Percentiles rank a stretch among this genome's conserved stretches.
These are phyloP conservation scores for Hericium alpestre DNA, from an alignment of 768 basidiomycete species.

Conservation along the genomic window DNA sequence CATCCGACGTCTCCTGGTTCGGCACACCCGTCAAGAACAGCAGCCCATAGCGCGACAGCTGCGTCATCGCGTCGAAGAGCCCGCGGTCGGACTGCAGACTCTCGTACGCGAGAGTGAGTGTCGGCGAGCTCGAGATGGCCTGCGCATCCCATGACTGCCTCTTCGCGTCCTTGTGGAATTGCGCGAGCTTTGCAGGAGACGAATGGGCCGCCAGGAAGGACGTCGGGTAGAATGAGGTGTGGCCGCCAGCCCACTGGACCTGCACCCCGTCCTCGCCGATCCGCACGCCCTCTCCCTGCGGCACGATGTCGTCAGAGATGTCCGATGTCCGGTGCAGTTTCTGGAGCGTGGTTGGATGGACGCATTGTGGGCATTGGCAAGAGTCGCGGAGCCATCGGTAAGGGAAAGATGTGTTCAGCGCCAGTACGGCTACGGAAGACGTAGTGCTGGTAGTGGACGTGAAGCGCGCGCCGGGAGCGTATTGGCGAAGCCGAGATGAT, in stretches of 20 bases:
- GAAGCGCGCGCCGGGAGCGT: not conserved
- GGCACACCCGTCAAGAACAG: conserved; percentile 68
- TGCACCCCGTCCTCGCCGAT: conserved; percentile 34
- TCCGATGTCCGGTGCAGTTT: conserved; percentile 67
- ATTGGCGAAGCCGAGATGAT: too few species aligned
- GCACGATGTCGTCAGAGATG: conserved; percentile 39
- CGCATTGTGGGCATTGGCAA: conserved; percentile 59
- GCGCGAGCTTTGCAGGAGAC: conserved; percentile 21
- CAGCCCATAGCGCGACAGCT: conserved; percentile 63
- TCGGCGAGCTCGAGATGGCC: conserved; percentile 21
- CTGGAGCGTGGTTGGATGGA: conserved; percentile 73
- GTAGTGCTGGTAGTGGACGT: not conserved
- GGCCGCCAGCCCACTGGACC: conserved; percentile 44
- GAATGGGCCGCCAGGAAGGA: conserved; percentile 43
- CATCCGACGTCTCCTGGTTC: conserved; percentile 43
- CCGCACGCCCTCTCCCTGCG: conserved; percentile 30
- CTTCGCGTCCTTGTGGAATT: conserved; percentile 35
- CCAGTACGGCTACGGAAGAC: conserved; percentile 3
- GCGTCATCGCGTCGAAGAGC: conserved; percentile 51
- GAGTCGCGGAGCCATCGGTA: conserved; percentile 79
- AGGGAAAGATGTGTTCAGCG: conserved; percentile 40
- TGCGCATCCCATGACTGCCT: conserved; percentile 34
- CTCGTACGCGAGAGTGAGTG: conserved; percentile 49
- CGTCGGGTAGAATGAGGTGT: conserved; percentile 42
- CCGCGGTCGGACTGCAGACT: conserved; percentile 34